Conservation (phyloP, 2,329 filamentous ascomycete genomes). For the Ophiostoma tasmaniense region DNA sequence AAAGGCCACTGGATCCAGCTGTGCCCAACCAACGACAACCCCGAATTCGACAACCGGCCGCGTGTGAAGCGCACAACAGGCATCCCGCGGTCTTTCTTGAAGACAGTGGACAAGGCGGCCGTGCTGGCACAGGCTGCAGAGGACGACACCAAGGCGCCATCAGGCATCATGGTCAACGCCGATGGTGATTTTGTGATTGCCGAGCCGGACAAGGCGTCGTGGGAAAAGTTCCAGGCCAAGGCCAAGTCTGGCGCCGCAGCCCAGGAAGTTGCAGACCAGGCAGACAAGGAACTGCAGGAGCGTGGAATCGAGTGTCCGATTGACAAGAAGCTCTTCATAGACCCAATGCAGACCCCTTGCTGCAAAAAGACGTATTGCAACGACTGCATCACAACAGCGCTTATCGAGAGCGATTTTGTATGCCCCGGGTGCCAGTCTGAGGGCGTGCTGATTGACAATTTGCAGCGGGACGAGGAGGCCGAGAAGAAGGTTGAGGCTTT, state of each 20-base stretch:
- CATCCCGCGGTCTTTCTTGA: conserved; percentile 90
- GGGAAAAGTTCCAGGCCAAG: conserved; percentile 96
- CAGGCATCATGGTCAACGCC: conserved; percentile 94
- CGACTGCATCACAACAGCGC: conserved; percentile 97
- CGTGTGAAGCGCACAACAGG: conserved; percentile 94
- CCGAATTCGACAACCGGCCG: conserved; percentile 86
- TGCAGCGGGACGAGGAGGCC: conserved; percentile 72
- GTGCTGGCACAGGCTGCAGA: conserved; percentile 64
- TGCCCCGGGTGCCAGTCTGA: conserved; percentile 89
- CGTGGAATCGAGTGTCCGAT: conserved; percentile 85
- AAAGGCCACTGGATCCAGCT: conserved; percentile 99
- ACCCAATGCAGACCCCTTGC: conserved; percentile 98
- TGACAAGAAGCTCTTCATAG: conserved; percentile 96
- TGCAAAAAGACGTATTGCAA: conserved; percentile 98
- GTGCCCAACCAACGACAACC: conserved; percentile 97
- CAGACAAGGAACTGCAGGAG: conserved; percentile 80
- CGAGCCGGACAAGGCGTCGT: conserved; percentile 87
- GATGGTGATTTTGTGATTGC: conserved; percentile 97
- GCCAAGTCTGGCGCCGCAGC: conserved; percentile 77
- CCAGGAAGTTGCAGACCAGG: conserved; percentile 66
- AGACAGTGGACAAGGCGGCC: conserved; percentile 86
- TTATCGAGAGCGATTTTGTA: conserved; percentile 96
- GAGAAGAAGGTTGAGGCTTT: conserved; percentile 72
- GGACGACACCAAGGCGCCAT: conserved; percentile 71
- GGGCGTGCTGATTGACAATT: conserved; percentile 85